Conservation (phyloP, 371 early-diverging fungal genomes). For the Gilbertella persicaria region DNA sequence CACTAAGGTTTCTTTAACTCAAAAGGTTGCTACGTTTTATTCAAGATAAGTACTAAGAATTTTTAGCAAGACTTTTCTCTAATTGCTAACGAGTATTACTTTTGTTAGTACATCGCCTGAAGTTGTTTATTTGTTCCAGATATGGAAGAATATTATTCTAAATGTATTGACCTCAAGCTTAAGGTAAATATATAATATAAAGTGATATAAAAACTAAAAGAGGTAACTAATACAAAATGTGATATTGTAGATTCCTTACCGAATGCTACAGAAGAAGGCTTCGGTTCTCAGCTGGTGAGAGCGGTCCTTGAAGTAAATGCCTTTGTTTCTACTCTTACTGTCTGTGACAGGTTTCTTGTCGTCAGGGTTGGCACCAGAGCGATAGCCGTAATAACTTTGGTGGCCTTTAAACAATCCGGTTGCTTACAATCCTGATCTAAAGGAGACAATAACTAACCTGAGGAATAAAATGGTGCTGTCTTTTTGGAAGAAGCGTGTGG, state of each 20-base stretch:
- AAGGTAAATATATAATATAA: constrained; percentile 12
- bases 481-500: constrained; percentile 6
- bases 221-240: constrained; percentile 3
- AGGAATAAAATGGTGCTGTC: constrained; percentile 7
- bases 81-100: constrained; percentile 7
- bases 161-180: constrained; percentile 9
- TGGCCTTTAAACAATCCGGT: constrained; percentile 6
- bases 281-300: constrained; percentile 4
- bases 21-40: constrained; percentile 3
- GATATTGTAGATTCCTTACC: constrained; percentile 5
- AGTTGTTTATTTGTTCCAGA: constrained; percentile 3
- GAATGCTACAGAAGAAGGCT: constrained; percentile 3
- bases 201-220: constrained; percentile 3
- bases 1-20: constrained; percentile 4
- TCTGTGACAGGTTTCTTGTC: constrained; percentile 1
- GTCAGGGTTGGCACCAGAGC: constrained; percentile 8
- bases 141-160: constrained; percentile 9
- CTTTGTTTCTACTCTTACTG: constrained; percentile 4
- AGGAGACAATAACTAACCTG: constrained; percentile 8
- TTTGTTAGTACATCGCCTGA: constrained; percentile 6
- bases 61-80: constrained; percentile 7
- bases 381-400: constrained; percentile 11
- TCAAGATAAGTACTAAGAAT: constrained; percentile 4
- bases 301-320: constrained; percentile 1
- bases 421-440: constrained; percentile 8